Evolutionary conservation across 768 basidiomycete genomes (phyloP).

Genomic region (Hirschioporus abietinus): DNA sequence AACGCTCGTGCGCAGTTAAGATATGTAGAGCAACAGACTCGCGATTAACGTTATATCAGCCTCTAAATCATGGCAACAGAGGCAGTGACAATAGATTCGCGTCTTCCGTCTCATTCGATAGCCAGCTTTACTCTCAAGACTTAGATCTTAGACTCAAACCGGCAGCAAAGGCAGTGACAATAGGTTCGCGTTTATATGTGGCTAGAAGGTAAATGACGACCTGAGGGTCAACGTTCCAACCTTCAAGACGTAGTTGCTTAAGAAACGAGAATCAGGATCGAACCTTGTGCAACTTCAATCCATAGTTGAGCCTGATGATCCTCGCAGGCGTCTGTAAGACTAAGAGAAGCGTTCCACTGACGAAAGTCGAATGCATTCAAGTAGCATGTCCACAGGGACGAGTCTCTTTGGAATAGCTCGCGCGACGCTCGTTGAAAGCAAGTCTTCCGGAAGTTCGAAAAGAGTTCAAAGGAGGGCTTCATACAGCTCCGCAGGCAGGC

Average conservation of each 20-base stretch:
- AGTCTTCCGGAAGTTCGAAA: constrained; percentile 39
- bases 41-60: too few species aligned
- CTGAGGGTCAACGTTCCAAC: constrained; percentile 73
- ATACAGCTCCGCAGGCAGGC: constrained; percentile 65
- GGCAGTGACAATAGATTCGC: too few species aligned
- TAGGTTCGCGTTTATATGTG: too few species aligned
- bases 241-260: constrained; percentile 44
- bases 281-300: background rate
- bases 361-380: constrained; percentile 48
- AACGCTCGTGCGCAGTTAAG: too few species aligned
- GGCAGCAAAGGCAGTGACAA: too few species aligned
- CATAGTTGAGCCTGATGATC: constrained; percentile 15
- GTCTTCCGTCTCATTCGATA: too few species aligned
- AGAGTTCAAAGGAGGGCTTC: constrained; percentile 48
- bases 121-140: too few species aligned
- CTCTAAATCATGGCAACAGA: too few species aligned
- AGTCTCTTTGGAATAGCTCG: constrained; percentile 58
- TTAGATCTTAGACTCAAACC: too few species aligned
- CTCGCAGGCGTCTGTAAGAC: constrained; percentile 52
- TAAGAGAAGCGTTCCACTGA: constrained; percentile 46
- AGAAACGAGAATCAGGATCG: constrained; percentile 33
- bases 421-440: constrained; percentile 46
- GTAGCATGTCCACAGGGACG: constrained; percentile 54
- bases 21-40: too few species aligned
- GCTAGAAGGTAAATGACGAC: constrained; percentile 64